These are phyloP conservation scores for Boechera retrofracta DNA, from an alignment of 345 rosid genomes.

Conservation along the genomic window DNA sequence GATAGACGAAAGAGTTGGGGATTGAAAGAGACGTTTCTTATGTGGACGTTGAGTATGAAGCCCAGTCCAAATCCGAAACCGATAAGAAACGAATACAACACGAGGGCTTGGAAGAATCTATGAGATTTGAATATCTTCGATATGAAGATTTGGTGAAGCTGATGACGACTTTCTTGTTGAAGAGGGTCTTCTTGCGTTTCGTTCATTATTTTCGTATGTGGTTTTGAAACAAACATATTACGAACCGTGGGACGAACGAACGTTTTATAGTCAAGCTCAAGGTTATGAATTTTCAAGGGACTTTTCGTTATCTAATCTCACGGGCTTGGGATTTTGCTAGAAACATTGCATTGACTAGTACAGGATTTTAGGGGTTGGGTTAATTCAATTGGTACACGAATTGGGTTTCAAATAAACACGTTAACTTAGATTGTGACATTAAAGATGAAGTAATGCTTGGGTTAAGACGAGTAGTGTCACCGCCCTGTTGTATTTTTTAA, in stretches of 20 bases:
- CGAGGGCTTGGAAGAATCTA: constrained; percentile 44
- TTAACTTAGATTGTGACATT: constrained; percentile 41
- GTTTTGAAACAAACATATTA: not conserved
- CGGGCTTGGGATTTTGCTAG: constrained; percentile 26
- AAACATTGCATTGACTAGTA: constrained; percentile 30
- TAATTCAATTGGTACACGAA: constrained; percentile 41
- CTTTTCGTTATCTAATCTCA: constrained; percentile 30
- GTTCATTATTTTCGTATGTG: not conserved
- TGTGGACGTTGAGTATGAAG: constrained; percentile 44
- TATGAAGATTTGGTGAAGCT: constrained; percentile 36
- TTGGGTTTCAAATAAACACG: constrained; percentile 36
- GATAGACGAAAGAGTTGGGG: constrained; percentile 49
- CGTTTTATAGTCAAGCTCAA: constrained; percentile 9
- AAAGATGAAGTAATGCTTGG: constrained; percentile 36
- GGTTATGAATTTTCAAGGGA: constrained; percentile 3
- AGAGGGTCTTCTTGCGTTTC: constrained; percentile 34
- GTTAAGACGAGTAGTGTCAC: constrained; percentile 27
- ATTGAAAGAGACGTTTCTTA: constrained; percentile 48
- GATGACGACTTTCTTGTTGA: constrained; percentile 18
- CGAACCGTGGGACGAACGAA: constrained; percentile 3
- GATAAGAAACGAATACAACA: constrained; percentile 50
- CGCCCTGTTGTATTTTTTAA: not conserved
- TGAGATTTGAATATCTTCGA: constrained; percentile 38
- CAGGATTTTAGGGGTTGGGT: constrained; percentile 14
- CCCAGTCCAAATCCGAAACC: constrained; percentile 57